A percentile compares a stretch with the other conserved stretches of the same genome.
Conservation (phyloP, 352 stramenopile species). For the Phytophthora ohioensis region DNA sequence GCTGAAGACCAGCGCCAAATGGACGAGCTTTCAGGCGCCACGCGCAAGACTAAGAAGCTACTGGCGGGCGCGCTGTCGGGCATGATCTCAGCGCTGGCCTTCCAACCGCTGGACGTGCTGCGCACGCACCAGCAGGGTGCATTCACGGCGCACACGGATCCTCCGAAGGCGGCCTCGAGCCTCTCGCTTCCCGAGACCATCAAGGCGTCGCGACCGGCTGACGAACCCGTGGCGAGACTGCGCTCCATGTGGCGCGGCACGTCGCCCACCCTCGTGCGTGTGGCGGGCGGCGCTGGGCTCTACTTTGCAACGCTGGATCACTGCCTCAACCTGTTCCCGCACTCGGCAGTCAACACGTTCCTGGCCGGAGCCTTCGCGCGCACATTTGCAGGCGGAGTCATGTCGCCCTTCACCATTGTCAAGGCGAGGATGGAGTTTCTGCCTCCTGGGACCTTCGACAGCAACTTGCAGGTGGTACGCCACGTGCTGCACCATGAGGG, state of each 20-base stretch:
- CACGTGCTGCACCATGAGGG: constrained; percentile 76
- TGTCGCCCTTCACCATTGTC: constrained; percentile 88
- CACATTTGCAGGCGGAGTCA: constrained; percentile 82
- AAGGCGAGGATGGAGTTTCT: constrained; percentile 91
- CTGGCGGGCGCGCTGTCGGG: constrained; percentile 73
- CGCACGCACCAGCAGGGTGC: constrained; percentile 87
- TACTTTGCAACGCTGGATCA: constrained; percentile 88
- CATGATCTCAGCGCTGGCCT: constrained; percentile 83
- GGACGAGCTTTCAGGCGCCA: constrained; percentile 40
- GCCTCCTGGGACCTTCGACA: constrained; percentile 62
- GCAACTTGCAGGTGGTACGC: constrained; percentile 72
- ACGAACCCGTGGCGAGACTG: constrained; percentile 45
- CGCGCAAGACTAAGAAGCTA: constrained; percentile 78
- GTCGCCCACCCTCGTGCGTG: constrained; percentile 81
- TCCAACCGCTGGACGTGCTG: constrained; percentile 88
- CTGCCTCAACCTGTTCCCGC: constrained; percentile 61
- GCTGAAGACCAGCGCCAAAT: constrained; percentile 34
- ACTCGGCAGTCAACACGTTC: constrained; percentile 79
- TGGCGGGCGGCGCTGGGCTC: constrained; percentile 80
- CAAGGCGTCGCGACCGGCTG: constrained; percentile 22
- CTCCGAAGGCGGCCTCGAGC: constrained; percentile 7
- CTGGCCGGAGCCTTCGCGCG: constrained; percentile 83
- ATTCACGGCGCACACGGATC: constrained; percentile 50
- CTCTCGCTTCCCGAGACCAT: constrained; percentile 30
- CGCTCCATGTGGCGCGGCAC: constrained; percentile 87